Percentiles rank a stretch among this genome's conserved stretches.
phyloP scores from a whole-genome alignment of 2,329 filamentous ascomycete genomes.

The Tricladium varicosporioides region DNA sequence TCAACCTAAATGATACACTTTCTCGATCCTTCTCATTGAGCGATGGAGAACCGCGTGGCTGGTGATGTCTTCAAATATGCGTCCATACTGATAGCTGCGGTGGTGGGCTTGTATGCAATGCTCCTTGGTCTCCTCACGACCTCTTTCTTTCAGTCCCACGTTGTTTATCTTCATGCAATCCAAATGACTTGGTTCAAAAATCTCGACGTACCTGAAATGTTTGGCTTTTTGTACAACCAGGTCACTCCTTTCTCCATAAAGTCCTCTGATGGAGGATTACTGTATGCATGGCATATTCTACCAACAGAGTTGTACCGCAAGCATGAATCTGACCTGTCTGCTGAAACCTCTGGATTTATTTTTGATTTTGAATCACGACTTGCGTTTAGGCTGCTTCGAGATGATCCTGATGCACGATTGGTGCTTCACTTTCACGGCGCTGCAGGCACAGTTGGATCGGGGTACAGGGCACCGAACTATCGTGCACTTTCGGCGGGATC shows the following conservation, averaged over 20 bases:
- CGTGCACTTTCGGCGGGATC: conserved; percentile 71
- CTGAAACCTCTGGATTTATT: conserved; percentile 35
- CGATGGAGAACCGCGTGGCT: no score
- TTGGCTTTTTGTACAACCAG: conserved; percentile 75
- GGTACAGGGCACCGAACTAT: conserved; percentile 71
- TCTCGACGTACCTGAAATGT: conserved; percentile 71
- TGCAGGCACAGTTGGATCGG: conserved; percentile 61
- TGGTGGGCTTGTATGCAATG: conserved; percentile 39
- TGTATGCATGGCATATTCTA: conserved; percentile 88
- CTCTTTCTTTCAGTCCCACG: conserved; percentile 47
- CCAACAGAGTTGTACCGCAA: conserved; percentile 73
- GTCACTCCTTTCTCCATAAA: conserved; percentile 77
- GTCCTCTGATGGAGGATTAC: conserved; percentile 68
- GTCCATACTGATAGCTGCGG: conserved; percentile 26
- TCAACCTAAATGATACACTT: no score
- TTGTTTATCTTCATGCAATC: conserved; percentile 77
- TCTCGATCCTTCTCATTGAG: no score
- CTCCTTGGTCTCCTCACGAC: conserved; percentile 46
- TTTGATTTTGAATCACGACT: conserved; percentile 14
- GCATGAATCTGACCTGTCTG: conserved; percentile 60
- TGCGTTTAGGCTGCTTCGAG: conserved; percentile 58
- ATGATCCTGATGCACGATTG: conserved; percentile 60
- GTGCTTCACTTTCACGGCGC: conserved; percentile 46
- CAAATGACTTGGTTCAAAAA: conserved; percentile 71
- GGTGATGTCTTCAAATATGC: conserved; percentile 19